Evolutionary conservation across 352 stramenopile genomes (phyloP), one percentile per base, ranked within the genome.

Genomic region (Peronospora belbahrii): DNA sequence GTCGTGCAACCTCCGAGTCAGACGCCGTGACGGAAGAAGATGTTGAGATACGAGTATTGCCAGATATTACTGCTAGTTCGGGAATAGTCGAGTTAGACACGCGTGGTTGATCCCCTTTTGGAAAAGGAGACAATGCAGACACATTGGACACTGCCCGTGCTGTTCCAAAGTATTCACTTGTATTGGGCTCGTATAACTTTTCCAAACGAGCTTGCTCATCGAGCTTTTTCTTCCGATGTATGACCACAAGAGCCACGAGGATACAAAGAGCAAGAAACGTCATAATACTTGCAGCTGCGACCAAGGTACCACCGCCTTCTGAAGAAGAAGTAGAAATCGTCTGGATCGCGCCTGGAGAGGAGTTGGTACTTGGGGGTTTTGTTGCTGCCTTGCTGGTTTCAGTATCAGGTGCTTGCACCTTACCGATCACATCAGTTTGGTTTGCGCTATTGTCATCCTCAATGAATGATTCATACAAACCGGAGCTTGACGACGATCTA

Each of bases 191-290:
- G 6, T 68, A 42, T 0, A 52, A 49, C 35, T 85, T 85, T 19
- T 76, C 49, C 17, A 71, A 64, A 34, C 70, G 41, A 0, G 77
- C 53, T 10, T 61, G 44, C 1, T 56, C 48, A 36, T 83, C 74
- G 15, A 86, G 59, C 1, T 48, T 73, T 56, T 79, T 82, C 59
- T 81, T 78, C 37, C 60, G 60, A 39, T 50, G 62, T 11, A 86
- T 52, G 10, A 83, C 63, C 27, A 88, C 70, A 34, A 74, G 48
- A 17, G 61, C 66, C 24, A 86, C 54, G 14, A 70, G 52, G 1
- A 40, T 71, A 19, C 70, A 76, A 8, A 62, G 52, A 9, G 52
- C 65, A 3, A 82, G 30, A 6, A 70, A 51, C 10, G 69, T 74
- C 11, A 88, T 39, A 19, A 88, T 65, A 2, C 65, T 50, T 23